Evolutionary conservation across 2,329 filamentous ascomycete genomes (phyloP).

Genomic region (Berkeleyomyces basicola): DNA sequence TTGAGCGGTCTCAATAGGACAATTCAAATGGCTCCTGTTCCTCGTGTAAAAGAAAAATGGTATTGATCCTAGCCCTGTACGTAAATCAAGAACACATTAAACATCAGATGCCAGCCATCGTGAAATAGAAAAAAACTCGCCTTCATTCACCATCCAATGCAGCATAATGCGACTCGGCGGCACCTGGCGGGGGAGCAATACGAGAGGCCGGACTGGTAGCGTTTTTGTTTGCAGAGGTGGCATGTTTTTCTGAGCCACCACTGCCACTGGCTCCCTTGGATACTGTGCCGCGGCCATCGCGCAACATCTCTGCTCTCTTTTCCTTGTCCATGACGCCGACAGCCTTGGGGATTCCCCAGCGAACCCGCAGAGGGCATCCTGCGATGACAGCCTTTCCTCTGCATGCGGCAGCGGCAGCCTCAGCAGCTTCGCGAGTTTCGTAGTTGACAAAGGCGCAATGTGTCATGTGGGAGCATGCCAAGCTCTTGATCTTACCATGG

Average conservation of each 20-base stretch:
- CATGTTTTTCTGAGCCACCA: neutral
- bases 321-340: constrained; percentile 85
- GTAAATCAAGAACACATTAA: too few relatives aligned
- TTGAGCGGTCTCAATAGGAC: too few relatives aligned
- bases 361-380: constrained; percentile 74
- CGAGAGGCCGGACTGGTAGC: neutral
- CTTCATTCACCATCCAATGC: constrained; percentile 62
- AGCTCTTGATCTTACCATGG: constrained; percentile 77
- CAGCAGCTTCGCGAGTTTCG: constrained; percentile 65
- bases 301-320: constrained; percentile 62
- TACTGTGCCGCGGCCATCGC: constrained; percentile 38
- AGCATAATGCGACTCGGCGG: constrained; percentile 62
- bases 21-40: too few relatives aligned
- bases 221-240: neutral
- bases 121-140: neutral
- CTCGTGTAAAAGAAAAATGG: too few relatives aligned
- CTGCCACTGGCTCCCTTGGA: neutral
- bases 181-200: constrained; percentile 60
- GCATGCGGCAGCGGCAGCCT: constrained; percentile 68
- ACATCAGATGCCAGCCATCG: neutral
- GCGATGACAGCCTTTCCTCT: constrained; percentile 81
- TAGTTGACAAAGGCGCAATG: constrained; percentile 97
- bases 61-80: too few relatives aligned
- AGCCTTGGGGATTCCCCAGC: constrained; percentile 86
- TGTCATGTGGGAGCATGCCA: constrained; percentile 92